Evolutionary conservation across 192 early-diverging fungal species (phyloP), one percentile per base, ranked within the genome.

Genomic region (Coemansia sp.): DNA sequence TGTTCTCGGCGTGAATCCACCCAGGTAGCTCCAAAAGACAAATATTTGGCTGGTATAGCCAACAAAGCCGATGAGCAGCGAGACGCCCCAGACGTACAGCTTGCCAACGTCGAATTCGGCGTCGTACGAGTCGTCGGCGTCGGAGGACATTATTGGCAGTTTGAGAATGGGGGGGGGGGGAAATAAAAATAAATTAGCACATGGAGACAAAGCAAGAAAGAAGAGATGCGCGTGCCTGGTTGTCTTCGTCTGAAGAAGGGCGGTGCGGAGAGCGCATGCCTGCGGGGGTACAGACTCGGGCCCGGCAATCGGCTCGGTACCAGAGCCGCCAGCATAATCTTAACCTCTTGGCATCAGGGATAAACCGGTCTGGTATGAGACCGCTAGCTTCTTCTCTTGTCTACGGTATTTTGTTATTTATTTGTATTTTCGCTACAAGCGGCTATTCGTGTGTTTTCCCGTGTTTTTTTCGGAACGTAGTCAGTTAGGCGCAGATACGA

Each of bases 21-120:
- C 76, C 49, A 86, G 76, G 61, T 69, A 85, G 57, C 76, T 55
- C 87, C 87, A 89, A 71, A 88, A 87, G 53, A 91, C 79, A 71
- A 87, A 90, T 21, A 87, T 53, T 66, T 91, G 88, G 69, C 85
- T 85, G 42, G 77, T 82, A 71, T 88, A 79, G 55, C 87, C 85
- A 40, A 91, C 80, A 62, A 86, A 91, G 42, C 75, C 70, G 62
- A 90, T 89, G 16, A 91, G 84, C 42, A 85, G 16, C 16, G 79
- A 74, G 13, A 89, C 89, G 39, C 85, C 84, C 49, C 78, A 78
- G 40, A 91, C 85, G 59, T 84, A 84, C 47, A 84, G 69, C 76
- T 64, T 69, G 66, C 72, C 75, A 26, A 82, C 69, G 66, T 77
- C 75, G 72, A 82, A 82, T 57, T 82, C 80, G 60, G 80, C 75